A percentile compares a stretch with the other conserved stretches of the same genome.
Conservation (phyloP, 202 grass and related monocot genomes). For the Brachypodium distachyon region DNA sequence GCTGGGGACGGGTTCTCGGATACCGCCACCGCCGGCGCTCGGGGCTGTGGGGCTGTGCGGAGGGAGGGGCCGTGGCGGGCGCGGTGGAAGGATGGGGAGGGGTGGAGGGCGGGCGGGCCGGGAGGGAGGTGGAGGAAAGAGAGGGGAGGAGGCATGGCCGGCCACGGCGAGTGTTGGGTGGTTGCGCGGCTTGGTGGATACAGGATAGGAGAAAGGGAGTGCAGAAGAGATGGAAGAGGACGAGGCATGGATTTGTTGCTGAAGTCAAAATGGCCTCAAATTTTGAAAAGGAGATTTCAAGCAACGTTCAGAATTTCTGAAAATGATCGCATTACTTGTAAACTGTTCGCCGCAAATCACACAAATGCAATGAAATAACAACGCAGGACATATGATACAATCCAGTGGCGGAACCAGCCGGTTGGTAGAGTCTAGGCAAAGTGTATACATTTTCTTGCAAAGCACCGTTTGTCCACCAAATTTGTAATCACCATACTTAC, state of each 20-base stretch:
- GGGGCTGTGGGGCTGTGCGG: neutral
- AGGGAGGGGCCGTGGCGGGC: neutral
- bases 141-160: slow-evolving; percentile 33
- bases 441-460: no score
- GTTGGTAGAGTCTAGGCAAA: no score
- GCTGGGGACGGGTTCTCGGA: slow-evolving; percentile 10
- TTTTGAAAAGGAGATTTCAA: neutral
- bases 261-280: neutral
- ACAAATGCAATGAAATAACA: no score
- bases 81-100: neutral
- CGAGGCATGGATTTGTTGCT: neutral
- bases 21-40: neutral
- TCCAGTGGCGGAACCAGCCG: no score
- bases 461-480: no score
- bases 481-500: no score
- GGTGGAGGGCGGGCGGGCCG: neutral
- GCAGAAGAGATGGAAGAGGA: neutral
- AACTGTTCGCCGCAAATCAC: no score
- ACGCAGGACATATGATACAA: no score
- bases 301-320: no score
- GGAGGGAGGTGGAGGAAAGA: slow-evolving; percentile 32
- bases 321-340: no score
- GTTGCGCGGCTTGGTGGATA: neutral
- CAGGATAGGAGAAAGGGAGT: neutral
- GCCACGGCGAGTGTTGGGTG: neutral